Evolutionary conservation across 495 filamentous ascomycete species (phyloP), one percentile per base, ranked within the genome.

Genomic region (Aspergillus panamensis): DNA sequence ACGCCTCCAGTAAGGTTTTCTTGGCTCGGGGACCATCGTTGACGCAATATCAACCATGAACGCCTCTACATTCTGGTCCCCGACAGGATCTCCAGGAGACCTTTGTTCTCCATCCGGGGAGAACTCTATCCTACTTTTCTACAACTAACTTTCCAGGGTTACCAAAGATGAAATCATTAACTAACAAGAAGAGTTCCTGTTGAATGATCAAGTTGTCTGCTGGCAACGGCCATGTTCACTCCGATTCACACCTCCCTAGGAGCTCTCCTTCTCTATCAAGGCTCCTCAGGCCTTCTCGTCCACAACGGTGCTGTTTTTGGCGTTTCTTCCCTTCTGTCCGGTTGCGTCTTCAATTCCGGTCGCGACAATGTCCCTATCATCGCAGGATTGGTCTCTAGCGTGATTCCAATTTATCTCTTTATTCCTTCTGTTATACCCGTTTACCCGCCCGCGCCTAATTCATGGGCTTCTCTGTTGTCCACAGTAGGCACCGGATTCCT

Each of bases 181-280:
- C 5, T 5, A 25, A 25, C 25, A 25, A 25, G 25, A 25, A 25
- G 25, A 25, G 2, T 5, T 25, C 25, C 25, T 5, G 25, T 25
- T 25, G 2, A 25, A 25, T 25, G 2, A 12, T 10, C 10, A 39
- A 39, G 14, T 5, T 39, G 14, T 4, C 8, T n/a, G 0, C 14
- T 39, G 8, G 10, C 14, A n/a, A 12, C 35, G 35, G 14, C n/a
- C 21, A 85, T 85, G 83, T 84, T 85, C 61, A 85, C 83, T 0
- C 82, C 83, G 0, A 51, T 85, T 10, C 73, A 84, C 53, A 82
- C 83, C 7, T 73, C 78, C 9, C 56, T 84, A 10, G 83, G 83
- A 5, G 81, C 82, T 1, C 55, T 84, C 2, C 63, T 86, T 37
- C 72, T 86, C 45, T 80, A 78, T 61, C 76, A 82, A 53, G 73